These are phyloP conservation scores for Yueomyces sinensis DNA, from an alignment of 805 yeast genomes.

Conservation along the genomic window DNA sequence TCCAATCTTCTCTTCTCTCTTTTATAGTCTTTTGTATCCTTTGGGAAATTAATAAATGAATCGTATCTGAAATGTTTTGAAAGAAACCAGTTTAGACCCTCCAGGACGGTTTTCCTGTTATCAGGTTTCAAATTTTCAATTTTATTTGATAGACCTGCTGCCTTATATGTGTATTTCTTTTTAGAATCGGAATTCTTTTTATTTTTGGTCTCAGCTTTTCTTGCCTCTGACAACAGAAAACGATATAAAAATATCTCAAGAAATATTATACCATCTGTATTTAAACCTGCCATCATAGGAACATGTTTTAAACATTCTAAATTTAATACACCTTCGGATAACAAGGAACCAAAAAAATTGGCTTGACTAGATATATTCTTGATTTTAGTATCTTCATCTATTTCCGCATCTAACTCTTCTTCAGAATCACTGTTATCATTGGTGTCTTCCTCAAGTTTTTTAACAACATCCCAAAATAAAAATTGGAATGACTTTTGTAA, in stretches of 20 bases:
- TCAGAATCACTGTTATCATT: slow-evolving; percentile 27
- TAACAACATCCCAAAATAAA: slow-evolving; percentile 73
- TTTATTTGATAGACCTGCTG: slow-evolving; percentile 15
- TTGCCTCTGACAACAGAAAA: slow-evolving; percentile 51
- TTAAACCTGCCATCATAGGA: slow-evolving; percentile 56
- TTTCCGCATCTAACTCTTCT: slow-evolving; percentile 20
- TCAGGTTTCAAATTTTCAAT: slow-evolving; percentile 16
- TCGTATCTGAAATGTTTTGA: slow-evolving; percentile 15
- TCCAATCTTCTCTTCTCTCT: slow-evolving; percentile 21
- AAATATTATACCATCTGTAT: slow-evolving; percentile 49
- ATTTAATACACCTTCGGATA: slow-evolving; percentile 62
- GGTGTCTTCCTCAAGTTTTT: slow-evolving; percentile 41
- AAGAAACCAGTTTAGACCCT: slow-evolving; percentile 22
- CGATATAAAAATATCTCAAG: slow-evolving; percentile 62
- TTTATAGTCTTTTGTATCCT: slow-evolving; percentile 11
- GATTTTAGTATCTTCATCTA: slow-evolving; percentile 42
- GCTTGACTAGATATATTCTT: slow-evolving; percentile 61
- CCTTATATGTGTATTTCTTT: slow-evolving; percentile 17
- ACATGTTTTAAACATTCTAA: slow-evolving; percentile 61
- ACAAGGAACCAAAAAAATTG: slow-evolving; percentile 61
- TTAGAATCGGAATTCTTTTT: slow-evolving; percentile 19
- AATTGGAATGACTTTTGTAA: slow-evolving; percentile 80
- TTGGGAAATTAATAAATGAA: slow-evolving; percentile 9
- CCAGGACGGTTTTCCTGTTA: slow-evolving; percentile 17
- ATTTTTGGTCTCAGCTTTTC: slow-evolving; percentile 38